These are phyloP conservation scores for Euphorbia pulcherrima DNA, from an alignment of 345 rosid species.

Conservation along the genomic window DNA sequence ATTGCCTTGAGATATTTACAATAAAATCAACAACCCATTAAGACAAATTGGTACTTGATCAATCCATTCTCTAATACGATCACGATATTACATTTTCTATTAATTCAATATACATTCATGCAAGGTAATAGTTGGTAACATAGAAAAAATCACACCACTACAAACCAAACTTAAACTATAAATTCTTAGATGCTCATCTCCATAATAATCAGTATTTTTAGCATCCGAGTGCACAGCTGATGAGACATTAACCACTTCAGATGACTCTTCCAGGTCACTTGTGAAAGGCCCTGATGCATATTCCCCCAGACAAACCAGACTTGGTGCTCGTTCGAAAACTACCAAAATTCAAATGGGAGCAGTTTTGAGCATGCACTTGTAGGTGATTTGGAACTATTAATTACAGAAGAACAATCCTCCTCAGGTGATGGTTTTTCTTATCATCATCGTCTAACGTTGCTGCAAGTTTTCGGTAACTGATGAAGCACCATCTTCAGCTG, in stretches of 20 bases:
- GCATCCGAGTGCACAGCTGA: constrained; percentile 52
- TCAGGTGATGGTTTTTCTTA: constrained; percentile 40
- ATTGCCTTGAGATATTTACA: no score
- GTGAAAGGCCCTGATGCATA: constrained; percentile 51
- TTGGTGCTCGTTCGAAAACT: constrained; percentile 69
- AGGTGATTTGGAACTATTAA: constrained; percentile 94
- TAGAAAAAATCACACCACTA: no score
- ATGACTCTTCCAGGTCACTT: constrained; percentile 52
- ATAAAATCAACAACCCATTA: no score
- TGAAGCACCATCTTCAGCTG: constrained; percentile 62
- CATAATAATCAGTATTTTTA: constrained; percentile 70
- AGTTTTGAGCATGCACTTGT: constrained; percentile 71
- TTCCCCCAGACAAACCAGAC: constrained; percentile 41
- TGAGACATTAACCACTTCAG: constrained; percentile 48
- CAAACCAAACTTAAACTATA: no score
- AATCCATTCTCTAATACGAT: no score
- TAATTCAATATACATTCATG: no score
- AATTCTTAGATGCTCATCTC: constrained; percentile 65
- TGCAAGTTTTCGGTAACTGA: constrained; percentile 52
- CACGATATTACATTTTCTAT: no score
- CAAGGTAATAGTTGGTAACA: no score
- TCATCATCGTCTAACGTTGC: constrained; percentile 58
- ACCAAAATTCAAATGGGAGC: constrained; percentile 93
- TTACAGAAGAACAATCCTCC: constrained; percentile 69
- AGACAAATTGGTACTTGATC: no score